Evolutionary conservation across 805 yeast genomes (phyloP).

Genomic region (Ogataea paraovalis): DNA sequence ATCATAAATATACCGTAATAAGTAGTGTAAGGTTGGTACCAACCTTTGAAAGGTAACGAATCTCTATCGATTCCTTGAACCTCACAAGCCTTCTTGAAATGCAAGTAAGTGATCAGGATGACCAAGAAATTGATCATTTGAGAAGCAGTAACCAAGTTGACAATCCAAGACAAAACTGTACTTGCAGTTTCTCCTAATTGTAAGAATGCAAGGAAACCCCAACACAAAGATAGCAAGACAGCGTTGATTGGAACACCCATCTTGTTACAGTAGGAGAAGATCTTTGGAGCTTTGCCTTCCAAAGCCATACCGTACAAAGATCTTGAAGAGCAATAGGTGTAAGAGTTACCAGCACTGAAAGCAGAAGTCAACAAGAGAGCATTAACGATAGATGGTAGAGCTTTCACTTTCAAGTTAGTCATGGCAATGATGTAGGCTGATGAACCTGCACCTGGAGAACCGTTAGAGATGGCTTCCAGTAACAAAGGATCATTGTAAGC

Average conservation of each 20-base stretch:
- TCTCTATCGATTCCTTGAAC: constrained; percentile 48
- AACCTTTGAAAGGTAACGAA: constrained; percentile 46
- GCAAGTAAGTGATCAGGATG: constrained; percentile 54
- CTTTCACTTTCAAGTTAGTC: constrained; percentile 39
- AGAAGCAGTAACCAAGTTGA: constrained; percentile 66
- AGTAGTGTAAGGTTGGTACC: constrained; percentile 59
- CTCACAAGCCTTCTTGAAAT: constrained; percentile 56
- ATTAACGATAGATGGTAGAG: constrained; percentile 43
- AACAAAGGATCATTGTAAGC: constrained; percentile 40
- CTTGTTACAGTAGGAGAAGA: constrained; percentile 41
- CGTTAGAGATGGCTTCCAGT: constrained; percentile 29
- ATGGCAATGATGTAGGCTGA: constrained; percentile 48
- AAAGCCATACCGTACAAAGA: constrained; percentile 43
- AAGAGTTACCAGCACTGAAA: constrained; percentile 47
- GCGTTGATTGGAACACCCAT: constrained; percentile 46
- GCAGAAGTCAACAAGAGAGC: constrained; percentile 40
- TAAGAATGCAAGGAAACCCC: constrained; percentile 44
- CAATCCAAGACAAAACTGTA: constrained; percentile 66
- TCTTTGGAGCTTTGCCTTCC: constrained; percentile 43
- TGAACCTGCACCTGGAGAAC: constrained; percentile 43
- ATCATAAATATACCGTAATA: constrained; percentile 44
- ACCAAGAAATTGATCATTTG: constrained; percentile 59
- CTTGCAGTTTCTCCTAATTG: constrained; percentile 55
- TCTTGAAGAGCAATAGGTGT: constrained; percentile 45
- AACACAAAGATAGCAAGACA: constrained; percentile 36